Evolutionary conservation across 2,329 filamentous ascomycete genomes (phyloP).

Genomic region (Chrysosporium queenslandicum): DNA sequence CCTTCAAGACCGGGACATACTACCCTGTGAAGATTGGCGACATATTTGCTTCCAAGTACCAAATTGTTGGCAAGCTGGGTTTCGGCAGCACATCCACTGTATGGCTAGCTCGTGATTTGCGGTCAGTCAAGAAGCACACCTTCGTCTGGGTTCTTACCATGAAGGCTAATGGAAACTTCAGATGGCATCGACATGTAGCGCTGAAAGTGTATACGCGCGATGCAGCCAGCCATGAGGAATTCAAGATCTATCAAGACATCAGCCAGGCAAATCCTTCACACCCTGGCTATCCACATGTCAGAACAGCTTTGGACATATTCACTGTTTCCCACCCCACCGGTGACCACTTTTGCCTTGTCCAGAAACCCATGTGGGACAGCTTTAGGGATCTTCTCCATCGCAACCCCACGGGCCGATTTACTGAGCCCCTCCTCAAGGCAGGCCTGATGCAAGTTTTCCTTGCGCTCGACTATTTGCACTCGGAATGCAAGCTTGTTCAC

Average conservation of each 20-base stretch:
- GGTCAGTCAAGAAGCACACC: conserved; percentile 17
- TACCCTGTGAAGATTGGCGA: conserved; percentile 28
- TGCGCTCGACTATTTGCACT: conserved; percentile 37
- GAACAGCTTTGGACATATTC: conserved; percentile 27
- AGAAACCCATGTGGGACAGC: conserved; percentile 34
- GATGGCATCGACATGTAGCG: conserved; percentile 20
- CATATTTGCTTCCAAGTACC: conserved; percentile 23
- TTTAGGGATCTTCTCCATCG: conserved; percentile 32
- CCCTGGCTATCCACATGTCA: conserved; percentile 24
- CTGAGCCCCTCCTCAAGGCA: conserved; percentile 30
- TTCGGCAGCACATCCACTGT: conserved; percentile 25
- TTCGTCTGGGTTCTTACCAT: conserved; percentile 8
- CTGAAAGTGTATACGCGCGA: conserved; percentile 19
- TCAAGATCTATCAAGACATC: conserved; percentile 25
- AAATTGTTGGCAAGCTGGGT: too few relatives aligned
- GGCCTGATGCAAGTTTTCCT: conserved; percentile 32
- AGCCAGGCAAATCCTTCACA: conserved; percentile 21
- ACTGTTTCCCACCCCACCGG: conserved; percentile 22
- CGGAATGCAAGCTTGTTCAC: conserved; percentile 37
- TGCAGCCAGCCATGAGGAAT: conserved; percentile 19
- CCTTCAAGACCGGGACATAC: conserved; percentile 23
- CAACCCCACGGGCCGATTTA: conserved; percentile 31
- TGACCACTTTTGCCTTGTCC: conserved; percentile 28
- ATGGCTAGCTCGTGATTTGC: conserved; percentile 26
- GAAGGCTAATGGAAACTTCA: conserved; percentile 5